Base-by-base conservation (phyloP, 305 asterid species). In the Galium porrigens region DNA sequence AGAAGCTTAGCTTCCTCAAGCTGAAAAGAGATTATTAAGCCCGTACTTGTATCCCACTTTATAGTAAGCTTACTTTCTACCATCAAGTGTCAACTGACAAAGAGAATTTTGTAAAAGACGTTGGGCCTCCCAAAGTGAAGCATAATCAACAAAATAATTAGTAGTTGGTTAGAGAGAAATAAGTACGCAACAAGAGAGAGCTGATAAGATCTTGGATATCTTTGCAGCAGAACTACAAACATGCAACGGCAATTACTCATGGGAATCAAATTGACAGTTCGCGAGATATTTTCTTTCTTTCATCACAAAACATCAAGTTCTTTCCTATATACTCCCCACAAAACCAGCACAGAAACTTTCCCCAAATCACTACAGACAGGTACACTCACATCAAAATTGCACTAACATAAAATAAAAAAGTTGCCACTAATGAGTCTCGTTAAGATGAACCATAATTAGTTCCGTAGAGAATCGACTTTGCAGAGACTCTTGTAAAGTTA, bases 1-100 rank as follows among this genome's bases (percentile, higher is more conserved):
- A 91, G 90, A 80, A 88, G 92, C 83, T 87, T 86, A 66, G 98
- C 98, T 81, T 91, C 98, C 78, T 91, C 96, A 70, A 91, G 84
- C 98, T 91, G 79, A 72, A 46, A 73, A 67, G 51, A 49, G 70
- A 70, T 73, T 60, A 78, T 29, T 41, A 44, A 41, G 6, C 17
- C 18, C 15, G 41, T 41, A 0, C 0, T 20, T 10, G 22, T 15
- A 15, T 46, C 30, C 57, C 49, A 15, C 22, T 39, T 5, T 46
- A n/a, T n/a, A 29, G n/a, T 25, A 46, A 63, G 7, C 8, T 55
- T 25, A 27, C 42, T 29, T 44, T 63, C 12, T 29, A 63, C 58
- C 2, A 62, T 42, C 48, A 44, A 41, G 4, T 25, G 6, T 22
- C 25, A 42, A 62, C 32, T 62, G 22, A 39, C 34, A 39, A 60